A percentile compares a stretch with the other conserved stretches of the same genome.
These are phyloP conservation scores for Stemphylium lycopersici DNA, from an alignment of 2,329 filamentous ascomycete species.

Conservation along the genomic window DNA sequence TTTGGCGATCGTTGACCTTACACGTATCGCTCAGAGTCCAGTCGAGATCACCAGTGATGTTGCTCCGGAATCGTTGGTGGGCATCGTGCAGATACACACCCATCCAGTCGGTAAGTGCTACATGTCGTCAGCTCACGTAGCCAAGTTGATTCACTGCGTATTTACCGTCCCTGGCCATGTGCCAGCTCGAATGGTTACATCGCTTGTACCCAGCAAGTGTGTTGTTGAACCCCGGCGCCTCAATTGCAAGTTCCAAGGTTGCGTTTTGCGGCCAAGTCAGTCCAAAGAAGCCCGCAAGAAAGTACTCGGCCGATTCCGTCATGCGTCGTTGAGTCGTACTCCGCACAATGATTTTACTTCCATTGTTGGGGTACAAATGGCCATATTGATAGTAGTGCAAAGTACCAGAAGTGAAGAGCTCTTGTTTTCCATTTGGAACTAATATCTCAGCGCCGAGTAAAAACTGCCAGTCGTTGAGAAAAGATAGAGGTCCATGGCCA, in stretches of 20 bases:
- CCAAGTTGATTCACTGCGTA: not conserved
- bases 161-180: slow-evolving; percentile 56
- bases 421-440: slow-evolving; percentile 73
- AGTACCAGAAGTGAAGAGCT: slow-evolving; percentile 73
- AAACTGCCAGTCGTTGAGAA: slow-evolving; percentile 73
- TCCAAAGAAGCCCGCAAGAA: slow-evolving; percentile 79
- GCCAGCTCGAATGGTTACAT: slow-evolving; percentile 66
- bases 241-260: slow-evolving; percentile 74
- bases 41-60: slow-evolving; percentile 52
- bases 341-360: slow-evolving; percentile 73
- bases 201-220: slow-evolving; percentile 70
- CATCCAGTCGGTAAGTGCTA: slow-evolving; percentile 66
- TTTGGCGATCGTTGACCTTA: slow-evolving; percentile 12
- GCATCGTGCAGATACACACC: slow-evolving; percentile 69
- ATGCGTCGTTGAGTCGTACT: slow-evolving; percentile 80
- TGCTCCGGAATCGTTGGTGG: slow-evolving; percentile 62
- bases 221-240: slow-evolving; percentile 69
- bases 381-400: slow-evolving; percentile 76
- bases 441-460: slow-evolving; percentile 73
- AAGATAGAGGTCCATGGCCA: slow-evolving; percentile 65
- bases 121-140: slow-evolving; percentile 25
- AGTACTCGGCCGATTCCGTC: slow-evolving; percentile 78
- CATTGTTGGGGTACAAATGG: slow-evolving; percentile 69
- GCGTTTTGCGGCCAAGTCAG: slow-evolving; percentile 74
- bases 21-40: slow-evolving; percentile 46